phyloP scores from a whole-genome alignment of 1,284 basidiomycete species.

The Takashimella koratensis region DNA sequence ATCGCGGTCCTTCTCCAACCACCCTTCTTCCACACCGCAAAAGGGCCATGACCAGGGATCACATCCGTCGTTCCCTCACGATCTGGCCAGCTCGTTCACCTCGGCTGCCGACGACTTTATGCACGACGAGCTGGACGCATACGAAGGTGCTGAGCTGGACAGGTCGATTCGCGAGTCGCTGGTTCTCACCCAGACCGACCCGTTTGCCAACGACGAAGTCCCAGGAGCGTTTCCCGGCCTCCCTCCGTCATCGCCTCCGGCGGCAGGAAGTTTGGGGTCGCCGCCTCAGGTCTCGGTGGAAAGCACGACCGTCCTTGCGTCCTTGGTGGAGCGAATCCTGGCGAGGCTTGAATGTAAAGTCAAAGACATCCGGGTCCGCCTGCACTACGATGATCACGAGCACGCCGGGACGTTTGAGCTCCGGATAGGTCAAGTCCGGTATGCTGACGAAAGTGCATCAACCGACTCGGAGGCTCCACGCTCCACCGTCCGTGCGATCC shows the following conservation, averaged over 20 bases:
- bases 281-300: constrained; percentile 25
- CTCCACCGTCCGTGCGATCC: constrained; percentile 22
- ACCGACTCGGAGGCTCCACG: constrained; percentile 3
- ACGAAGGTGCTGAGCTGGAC: constrained; percentile 68
- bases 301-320: constrained; percentile 73
- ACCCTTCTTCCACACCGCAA: constrained; percentile 1
- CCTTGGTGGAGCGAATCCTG: constrained; percentile 75
- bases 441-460: constrained; percentile 37
- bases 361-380: constrained; percentile 59
- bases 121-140: constrained; percentile 68
- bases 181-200: constrained; percentile 34
- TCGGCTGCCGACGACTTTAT: constrained; percentile 80
- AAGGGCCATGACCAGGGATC: neutral
- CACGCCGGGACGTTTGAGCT: constrained; percentile 37
- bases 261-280: neutral
- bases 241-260: neutral
- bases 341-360: constrained; percentile 76
- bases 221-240: constrained; percentile 40
- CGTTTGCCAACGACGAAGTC: constrained; percentile 29
- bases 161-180: constrained; percentile 57
- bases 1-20: constrained; percentile 1
- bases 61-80: constrained; percentile 24
- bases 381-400: constrained; percentile 31
- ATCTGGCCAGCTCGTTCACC: constrained; percentile 69
- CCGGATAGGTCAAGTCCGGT: constrained; percentile 37